Base-by-base conservation (phyloP, 2,329 filamentous ascomycete genomes). In the Botrytis byssoidea region DNA sequence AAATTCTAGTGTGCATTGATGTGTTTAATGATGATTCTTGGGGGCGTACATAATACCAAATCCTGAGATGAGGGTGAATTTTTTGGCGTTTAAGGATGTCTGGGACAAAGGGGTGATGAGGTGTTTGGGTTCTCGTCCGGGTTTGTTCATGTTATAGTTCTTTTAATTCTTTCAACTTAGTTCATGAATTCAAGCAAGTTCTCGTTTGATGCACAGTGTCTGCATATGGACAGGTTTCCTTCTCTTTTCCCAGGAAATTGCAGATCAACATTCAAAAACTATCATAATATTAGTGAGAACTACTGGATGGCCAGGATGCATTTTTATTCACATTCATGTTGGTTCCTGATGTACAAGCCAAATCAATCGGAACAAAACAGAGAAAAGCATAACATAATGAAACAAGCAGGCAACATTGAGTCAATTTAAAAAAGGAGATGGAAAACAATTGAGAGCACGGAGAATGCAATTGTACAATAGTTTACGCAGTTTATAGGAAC, bases 11-110 rank as follows among this genome's bases (percentile, higher is more conserved):
- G 66, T 68, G 48, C 55, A 32, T 25, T 69, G 66, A 57, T 68
- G 16, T 25, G 66, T 57, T 44, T 69, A 69, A 69, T 69, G 65
- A 57, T 32, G 48, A 69, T 69, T 69, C 16, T 42, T 57, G 66
- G 48, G 66, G 66, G 66, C 51, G 66, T 69, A 69, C 66, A 69
- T 57, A 69, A 69, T 69, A 69, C 66, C 66, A 61, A 42, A 25
- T 46, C 32, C 20, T 69, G 29, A 73, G 71, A 74, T 57, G 66
- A 48, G 37, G 29, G 57, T 57, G n/a, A 16, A 20, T 69, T 57
- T 22, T 32, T 42, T 44, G 66, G 66, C 48, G 66, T 69, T 69
- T 20, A 59, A 69, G 48, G 66, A 25, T 57, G 57, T 7, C 10
- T 42, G 25, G 51, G 51, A 18, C n/a, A 29, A 29, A 16, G n/a